Evolutionary conservation across 176 grass and related monocot genomes (phyloP).

Genomic region (Triticum dicoccoides): DNA sequence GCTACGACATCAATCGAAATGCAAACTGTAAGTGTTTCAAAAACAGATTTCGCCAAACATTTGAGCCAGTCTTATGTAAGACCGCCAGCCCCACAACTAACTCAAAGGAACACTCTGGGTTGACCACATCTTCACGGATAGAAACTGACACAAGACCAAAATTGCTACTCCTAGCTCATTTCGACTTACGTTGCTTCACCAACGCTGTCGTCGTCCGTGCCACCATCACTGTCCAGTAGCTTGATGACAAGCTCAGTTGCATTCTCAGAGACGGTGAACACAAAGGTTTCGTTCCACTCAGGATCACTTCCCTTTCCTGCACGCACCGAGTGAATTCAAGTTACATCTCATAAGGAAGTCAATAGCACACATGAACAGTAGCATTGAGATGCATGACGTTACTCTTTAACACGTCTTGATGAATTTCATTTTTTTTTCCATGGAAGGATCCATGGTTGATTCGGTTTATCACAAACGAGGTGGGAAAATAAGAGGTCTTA

Average conservation of each 20-base stretch:
- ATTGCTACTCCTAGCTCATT: not conserved
- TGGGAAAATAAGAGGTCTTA: not conserved
- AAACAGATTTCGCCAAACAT: not conserved
- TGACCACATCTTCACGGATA: not conserved
- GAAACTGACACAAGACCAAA: not conserved
- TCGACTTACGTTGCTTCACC: conserved; percentile 74
- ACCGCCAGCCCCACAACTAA: not conserved
- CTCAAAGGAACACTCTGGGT: not conserved
- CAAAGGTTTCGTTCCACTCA: conserved; percentile 83
- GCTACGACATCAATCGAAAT: not conserved
- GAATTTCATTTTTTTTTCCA: not conserved
- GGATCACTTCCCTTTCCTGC: conserved; percentile 72
- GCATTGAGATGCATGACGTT: not conserved
- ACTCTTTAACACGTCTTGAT: not conserved
- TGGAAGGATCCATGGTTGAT: not conserved
- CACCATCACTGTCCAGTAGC: conserved; percentile 65
- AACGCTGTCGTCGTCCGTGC: conserved; percentile 60
- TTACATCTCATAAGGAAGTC: not conserved
- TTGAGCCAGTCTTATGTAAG: not conserved
- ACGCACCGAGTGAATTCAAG: conserved; percentile 21
- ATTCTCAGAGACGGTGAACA: conserved; percentile 59
- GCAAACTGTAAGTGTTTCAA: not conserved
- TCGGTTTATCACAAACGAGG: not conserved
- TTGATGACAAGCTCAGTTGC: conserved; percentile 62
- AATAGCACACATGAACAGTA: not conserved